Base-by-base conservation (phyloP, 1,284 basidiomycete species). In the Puccinia coronata region DNA sequence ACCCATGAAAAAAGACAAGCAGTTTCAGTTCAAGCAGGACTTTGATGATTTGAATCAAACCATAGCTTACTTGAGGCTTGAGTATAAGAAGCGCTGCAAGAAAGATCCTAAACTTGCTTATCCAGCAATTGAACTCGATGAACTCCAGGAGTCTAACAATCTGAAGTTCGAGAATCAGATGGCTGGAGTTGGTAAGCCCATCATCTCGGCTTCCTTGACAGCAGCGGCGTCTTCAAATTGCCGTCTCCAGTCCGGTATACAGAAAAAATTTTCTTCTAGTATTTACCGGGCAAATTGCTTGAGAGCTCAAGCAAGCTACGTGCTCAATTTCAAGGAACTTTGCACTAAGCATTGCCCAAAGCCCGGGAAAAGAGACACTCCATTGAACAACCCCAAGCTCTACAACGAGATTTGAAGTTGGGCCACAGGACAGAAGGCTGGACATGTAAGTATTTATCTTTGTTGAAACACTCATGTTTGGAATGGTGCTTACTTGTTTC, bases 261-360 rank as follows among this genome's bases (percentile, higher is more conserved):
- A 57, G 23, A 11, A 43, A 18, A 5, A 18, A 34, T 74, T 74
- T 41, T 34, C 49, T 18, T 59, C 72, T 1, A 57, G 47, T 25
- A 41, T 74, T 20, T 36, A 43, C 12, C 28, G 41, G 41, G 14
- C 51, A 49, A 0, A 2, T 14, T 25, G n/a, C 25, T 41, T 74
- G 49, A 34, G 72, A 41, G n/a, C 57, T 59, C 72, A 74, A 59
- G 72, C 72, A 55, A 12, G 6, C 36, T 25, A 74, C 59, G 28
- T 74, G 6, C 72, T 74, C 28, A 31, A 74, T 1, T 74, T 74
- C 49, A 57, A 59, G 25, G 25, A 36, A n/a, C 53, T 74, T 16
- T 34, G 12, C 2, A 18, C n/a, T 20, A 55, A 25, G n/a, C 36
- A 55, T 12, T 31, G 23, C 11, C 49, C 25, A 39, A 49, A 55